These are phyloP conservation scores for Aspergillus melleus DNA, from an alignment of 2,329 filamentous ascomycete species.

Conservation along the genomic window DNA sequence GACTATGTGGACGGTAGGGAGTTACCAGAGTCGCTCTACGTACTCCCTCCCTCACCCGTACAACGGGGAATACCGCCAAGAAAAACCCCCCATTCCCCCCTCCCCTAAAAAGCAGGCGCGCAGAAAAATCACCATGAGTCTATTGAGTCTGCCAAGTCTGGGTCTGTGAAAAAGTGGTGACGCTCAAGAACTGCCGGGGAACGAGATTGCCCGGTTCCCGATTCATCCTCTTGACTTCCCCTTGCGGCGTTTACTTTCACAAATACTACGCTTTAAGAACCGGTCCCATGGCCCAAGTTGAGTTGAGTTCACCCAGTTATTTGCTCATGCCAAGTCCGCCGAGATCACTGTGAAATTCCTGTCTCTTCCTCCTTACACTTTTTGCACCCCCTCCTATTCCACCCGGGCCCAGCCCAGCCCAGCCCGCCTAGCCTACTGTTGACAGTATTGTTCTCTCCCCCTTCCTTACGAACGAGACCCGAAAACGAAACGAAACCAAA, in stretches of 20 bases:
- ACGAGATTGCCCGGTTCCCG: neutral
- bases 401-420: neutral
- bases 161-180: no score
- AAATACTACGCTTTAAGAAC: neutral
- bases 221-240: neutral
- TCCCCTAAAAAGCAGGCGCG: neutral
- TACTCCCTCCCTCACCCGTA: conserved; percentile 6
- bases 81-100: neutral
- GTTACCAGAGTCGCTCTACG: neutral
- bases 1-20: neutral
- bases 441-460: no score
- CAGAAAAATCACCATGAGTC: neutral
- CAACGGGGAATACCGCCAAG: conserved; percentile 16
- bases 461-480: no score
- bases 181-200: neutral
- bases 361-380: neutral
- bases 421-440: neutral
- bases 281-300: neutral
- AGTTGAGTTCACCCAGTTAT: no score
- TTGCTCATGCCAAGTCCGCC: neutral
- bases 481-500: neutral
- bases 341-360: neutral
- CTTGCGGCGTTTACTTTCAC: neutral
- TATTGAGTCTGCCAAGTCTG: neutral
- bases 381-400: neutral